Evolutionary conservation across 306 rosid genomes (phyloP).

Genomic region (Canavalia gladiata): DNA sequence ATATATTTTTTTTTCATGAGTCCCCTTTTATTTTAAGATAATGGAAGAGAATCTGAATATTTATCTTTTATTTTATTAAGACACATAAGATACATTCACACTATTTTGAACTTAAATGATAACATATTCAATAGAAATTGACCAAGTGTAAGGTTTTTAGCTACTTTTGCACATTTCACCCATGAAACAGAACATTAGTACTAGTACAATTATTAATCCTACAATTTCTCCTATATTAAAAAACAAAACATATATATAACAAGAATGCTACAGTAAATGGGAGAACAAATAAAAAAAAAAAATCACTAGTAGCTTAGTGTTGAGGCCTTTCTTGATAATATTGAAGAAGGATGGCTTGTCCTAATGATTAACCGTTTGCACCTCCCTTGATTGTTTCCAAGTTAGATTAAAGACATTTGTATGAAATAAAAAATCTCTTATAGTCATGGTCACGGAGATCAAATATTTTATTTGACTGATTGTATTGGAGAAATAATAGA

Average conservation of each 20-base stretch:
- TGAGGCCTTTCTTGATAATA: slow-evolving; percentile 33
- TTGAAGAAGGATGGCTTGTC: slow-evolving; percentile 43
- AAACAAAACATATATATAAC: slow-evolving; percentile 5
- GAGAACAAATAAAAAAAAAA: not conserved
- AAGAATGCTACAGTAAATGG: not conserved
- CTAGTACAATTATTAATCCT: no score
- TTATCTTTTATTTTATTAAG: not conserved
- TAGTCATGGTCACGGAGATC: not conserved
- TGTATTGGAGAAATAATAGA: no score
- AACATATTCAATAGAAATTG: no score
- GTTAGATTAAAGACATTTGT: not conserved
- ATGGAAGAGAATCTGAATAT: not conserved
- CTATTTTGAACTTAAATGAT: not conserved
- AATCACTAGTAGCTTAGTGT: slow-evolving; percentile 43
- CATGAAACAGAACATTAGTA: no score
- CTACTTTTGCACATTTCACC: no score
- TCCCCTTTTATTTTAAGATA: no score
- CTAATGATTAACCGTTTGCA: slow-evolving; percentile 23
- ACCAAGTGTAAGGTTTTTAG: no score
- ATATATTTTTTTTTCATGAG: no score
- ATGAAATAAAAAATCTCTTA: not conserved
- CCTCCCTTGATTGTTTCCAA: not conserved
- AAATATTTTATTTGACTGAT: no score
- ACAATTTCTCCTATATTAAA: no score
- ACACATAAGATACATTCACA: not conserved